Evolutionary conservation across 2,329 filamentous ascomycete species (phyloP).

Genomic region (Paramyrothecium sp.): DNA sequence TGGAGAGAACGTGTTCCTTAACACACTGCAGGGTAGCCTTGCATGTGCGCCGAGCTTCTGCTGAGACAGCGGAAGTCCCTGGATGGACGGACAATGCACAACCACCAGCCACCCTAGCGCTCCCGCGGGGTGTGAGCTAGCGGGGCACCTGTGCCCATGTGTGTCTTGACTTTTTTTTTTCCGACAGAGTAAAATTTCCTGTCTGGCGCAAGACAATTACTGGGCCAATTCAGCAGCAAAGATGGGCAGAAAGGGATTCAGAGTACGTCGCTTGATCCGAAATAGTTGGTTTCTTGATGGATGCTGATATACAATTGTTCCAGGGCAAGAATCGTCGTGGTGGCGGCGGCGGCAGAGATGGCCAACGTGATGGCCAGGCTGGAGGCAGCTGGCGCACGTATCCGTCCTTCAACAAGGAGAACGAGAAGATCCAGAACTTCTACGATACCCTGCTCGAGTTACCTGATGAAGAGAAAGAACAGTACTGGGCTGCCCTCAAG

Average conservation of each 20-base stretch:
- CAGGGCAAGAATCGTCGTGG: slow-evolving; percentile 36
- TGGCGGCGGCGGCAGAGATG: slow-evolving; percentile 24
- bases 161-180: background rate
- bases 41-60: too few relatives aligned
- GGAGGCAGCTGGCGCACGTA: slow-evolving; percentile 32
- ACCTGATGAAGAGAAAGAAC: slow-evolving; percentile 71
- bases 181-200: background rate
- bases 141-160: background rate
- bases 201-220: background rate
- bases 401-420: slow-evolving; percentile 63
- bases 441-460: slow-evolving; percentile 79
- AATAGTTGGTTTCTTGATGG: slow-evolving; percentile 9
- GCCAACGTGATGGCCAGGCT: slow-evolving; percentile 7
- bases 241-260: slow-evolving; percentile 36
- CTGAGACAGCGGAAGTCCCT: too few relatives aligned
- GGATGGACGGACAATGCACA: background rate
- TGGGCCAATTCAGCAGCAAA: slow-evolving; percentile 14
- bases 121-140: background rate
- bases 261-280: slow-evolving; percentile 20
- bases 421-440: slow-evolving; percentile 81
- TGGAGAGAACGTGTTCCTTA: too few relatives aligned
- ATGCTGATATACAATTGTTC: slow-evolving; percentile 13
- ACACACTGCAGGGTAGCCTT: too few relatives aligned
- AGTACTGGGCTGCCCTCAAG: slow-evolving; percentile 82
- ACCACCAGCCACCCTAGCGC: background rate